phyloP scores from a whole-genome alignment of 306 rosid genomes.

The Comarum palustre region DNA sequence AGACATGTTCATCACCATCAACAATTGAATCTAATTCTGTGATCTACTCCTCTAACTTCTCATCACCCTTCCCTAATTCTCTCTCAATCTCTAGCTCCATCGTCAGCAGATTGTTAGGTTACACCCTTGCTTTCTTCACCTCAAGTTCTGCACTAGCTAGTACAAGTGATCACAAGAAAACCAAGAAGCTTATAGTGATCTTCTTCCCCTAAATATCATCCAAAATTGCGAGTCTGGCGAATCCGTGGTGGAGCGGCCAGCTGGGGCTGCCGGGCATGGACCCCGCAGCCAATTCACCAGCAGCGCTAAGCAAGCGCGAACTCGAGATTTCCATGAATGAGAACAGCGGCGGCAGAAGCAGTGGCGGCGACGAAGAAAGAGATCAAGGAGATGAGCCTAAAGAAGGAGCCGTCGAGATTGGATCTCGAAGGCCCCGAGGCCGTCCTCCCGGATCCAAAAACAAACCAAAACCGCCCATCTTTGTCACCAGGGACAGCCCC shows the following conservation, averaged over 20 bases:
- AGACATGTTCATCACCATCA: conserved; percentile 38
- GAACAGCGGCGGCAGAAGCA: conserved; percentile 33
- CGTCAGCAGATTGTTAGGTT: neutral
- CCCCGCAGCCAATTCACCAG: conserved; percentile 58
- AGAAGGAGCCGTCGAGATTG: conserved; percentile 81
- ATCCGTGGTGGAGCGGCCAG: conserved; percentile 91
- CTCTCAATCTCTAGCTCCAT: neutral
- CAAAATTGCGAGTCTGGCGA: conserved; percentile 59
- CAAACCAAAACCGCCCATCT: conserved; percentile 90
- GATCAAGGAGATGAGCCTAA: conserved; percentile 57
- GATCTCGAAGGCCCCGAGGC: conserved; percentile 77
- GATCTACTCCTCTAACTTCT: conserved; percentile 19
- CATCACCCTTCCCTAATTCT: neutral
- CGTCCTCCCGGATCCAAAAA: conserved; percentile 94
- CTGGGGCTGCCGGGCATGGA: conserved; percentile 78
- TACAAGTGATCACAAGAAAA: neutral
- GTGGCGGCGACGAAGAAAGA: conserved; percentile 47
- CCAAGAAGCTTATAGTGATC: neutral
- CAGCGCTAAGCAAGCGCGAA: conserved; percentile 39
- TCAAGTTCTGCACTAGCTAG: neutral
- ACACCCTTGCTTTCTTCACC: neutral
- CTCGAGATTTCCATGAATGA: conserved; percentile 55
- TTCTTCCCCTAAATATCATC: neutral
- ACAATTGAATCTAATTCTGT: conserved; percentile 41
- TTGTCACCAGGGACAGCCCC: conserved; percentile 83